phyloP scores from a whole-genome alignment of 1,284 basidiomycete genomes.

The Sporisorium graminicola region DNA sequence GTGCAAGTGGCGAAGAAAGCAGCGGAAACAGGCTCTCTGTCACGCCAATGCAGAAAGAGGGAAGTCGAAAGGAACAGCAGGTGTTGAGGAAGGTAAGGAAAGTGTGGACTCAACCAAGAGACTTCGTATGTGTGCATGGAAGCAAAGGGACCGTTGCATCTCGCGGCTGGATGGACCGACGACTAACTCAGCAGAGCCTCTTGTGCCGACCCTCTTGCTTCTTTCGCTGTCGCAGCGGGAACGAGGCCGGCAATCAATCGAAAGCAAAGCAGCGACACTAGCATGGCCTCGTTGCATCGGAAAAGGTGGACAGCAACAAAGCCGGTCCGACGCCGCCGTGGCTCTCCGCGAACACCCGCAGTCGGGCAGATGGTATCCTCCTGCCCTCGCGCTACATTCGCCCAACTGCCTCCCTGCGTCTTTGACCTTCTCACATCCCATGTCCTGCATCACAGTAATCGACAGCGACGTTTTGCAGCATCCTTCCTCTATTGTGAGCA shows the following conservation, averaged over 20 bases:
- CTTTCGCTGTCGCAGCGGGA: neutral
- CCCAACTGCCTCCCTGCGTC: neutral
- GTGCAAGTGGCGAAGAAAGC: too few relatives aligned
- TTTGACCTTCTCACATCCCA: neutral
- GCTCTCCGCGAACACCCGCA: constrained; percentile 14
- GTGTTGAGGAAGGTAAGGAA: too few relatives aligned
- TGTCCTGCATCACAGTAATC: neutral
- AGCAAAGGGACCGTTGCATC: neutral
- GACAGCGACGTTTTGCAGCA: too few relatives aligned
- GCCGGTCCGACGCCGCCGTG: constrained; percentile 26
- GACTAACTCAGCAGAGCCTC: too few relatives aligned
- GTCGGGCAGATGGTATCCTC: constrained; percentile 13
- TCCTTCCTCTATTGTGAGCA: neutral
- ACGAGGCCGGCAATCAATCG: neutral
- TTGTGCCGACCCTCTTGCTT: neutral
- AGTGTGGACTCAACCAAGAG: too few relatives aligned
- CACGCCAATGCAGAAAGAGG: too few relatives aligned
- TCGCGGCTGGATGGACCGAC: neutral
- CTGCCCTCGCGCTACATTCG: neutral
- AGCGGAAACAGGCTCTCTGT: too few relatives aligned
- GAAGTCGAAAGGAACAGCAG: too few relatives aligned
- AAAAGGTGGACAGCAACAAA: neutral
- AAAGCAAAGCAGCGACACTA: neutral
- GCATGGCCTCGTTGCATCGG: neutral
- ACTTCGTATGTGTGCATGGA: neutral